Conservation (phyloP, 2,329 filamentous ascomycete genomes). For the Ceratocystis colombiana region DNA sequence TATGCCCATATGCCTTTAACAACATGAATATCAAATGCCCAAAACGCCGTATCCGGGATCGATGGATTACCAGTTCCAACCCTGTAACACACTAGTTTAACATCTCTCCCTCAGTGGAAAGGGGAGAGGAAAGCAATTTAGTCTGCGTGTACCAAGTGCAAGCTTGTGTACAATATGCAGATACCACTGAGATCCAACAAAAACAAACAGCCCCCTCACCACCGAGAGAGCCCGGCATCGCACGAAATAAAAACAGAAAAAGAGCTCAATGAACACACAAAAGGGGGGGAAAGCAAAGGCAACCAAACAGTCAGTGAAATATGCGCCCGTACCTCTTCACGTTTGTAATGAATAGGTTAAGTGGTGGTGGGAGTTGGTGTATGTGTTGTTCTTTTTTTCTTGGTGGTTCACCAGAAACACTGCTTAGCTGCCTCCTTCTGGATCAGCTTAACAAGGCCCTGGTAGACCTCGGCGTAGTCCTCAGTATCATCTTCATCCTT, state of each 20-base stretch:
- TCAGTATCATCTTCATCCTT: conserved; percentile 44
- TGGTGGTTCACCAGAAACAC: conserved; percentile 36
- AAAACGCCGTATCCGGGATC: conserved; percentile 22
- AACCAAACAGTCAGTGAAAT: not conserved
- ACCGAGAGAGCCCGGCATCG: conserved; percentile 2
- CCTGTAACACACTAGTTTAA: conserved; percentile 12
- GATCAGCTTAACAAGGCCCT: conserved; percentile 54
- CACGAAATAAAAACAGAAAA: conserved; percentile 1
- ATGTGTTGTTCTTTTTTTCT: conserved; percentile 5
- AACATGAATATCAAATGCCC: conserved; percentile 26
- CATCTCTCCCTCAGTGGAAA: not conserved
- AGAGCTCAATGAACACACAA: conserved; percentile 6
- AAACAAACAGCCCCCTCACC: not conserved
- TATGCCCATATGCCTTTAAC: conserved; percentile 25
- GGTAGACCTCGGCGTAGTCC: conserved; percentile 54
- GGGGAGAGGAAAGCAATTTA: too few relatives aligned
- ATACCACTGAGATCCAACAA: not conserved
- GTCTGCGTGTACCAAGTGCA: not conserved
- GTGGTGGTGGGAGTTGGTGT: not conserved
- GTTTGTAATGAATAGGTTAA: too few relatives aligned
- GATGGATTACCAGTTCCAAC: conserved; percentile 7
- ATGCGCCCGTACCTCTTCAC: too few relatives aligned
- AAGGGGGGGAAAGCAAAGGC: not conserved
- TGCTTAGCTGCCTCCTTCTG: conserved; percentile 56
- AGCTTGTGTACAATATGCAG: not conserved